Percentiles rank a stretch among this genome's conserved stretches.
phyloP scores from a whole-genome alignment of 2,329 filamentous ascomycete genomes.

The Metarhizium album region DNA sequence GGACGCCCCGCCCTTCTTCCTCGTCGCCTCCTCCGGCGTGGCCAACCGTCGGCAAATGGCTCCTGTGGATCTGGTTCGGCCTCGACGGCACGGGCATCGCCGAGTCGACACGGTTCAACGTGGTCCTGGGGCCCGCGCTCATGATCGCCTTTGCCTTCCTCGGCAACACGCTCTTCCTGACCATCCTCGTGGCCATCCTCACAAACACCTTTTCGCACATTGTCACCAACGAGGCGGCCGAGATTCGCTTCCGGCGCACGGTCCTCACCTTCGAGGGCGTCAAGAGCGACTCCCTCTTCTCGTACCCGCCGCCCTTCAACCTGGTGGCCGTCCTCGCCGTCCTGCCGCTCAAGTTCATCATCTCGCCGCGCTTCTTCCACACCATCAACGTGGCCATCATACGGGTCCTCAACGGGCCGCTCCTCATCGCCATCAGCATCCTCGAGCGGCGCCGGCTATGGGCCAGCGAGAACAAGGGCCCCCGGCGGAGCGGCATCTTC shows the following conservation, averaged over 20 bases:
- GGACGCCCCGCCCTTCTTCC: constrained; percentile 14
- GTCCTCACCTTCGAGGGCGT: constrained; percentile 66
- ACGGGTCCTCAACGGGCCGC: constrained; percentile 50
- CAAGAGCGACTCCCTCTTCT: constrained; percentile 60
- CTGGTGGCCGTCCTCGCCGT: constrained; percentile 52
- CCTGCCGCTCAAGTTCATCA: constrained; percentile 53
- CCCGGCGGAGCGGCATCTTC: constrained; percentile 5
- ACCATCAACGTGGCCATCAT: constrained; percentile 59
- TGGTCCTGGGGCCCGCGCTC: constrained; percentile 54
- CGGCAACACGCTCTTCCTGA: constrained; percentile 65
- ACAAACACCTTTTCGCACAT: constrained; percentile 63
- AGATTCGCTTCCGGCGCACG: constrained; percentile 61
- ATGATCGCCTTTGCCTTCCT: constrained; percentile 66
- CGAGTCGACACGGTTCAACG: constrained; percentile 48
- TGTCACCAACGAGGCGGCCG: constrained; percentile 55
- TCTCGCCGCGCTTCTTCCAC: constrained; percentile 56
- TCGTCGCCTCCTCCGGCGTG: constrained; percentile 21
- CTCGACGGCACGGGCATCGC: constrained; percentile 51
- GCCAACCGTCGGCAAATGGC: constrained; percentile 60
- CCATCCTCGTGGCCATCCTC: constrained; percentile 63
- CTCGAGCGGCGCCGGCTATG: constrained; percentile 49
- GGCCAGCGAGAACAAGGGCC: constrained; percentile 11
- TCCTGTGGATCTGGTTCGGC: constrained; percentile 73
- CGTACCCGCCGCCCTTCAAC: constrained; percentile 61
- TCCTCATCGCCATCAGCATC: constrained; percentile 48